Percentiles rank a stretch among this genome's conserved stretches.
Evolutionary conservation across 257 asterid species (phyloP).

Genomic region (Nyctanthes arbortristis): DNA sequence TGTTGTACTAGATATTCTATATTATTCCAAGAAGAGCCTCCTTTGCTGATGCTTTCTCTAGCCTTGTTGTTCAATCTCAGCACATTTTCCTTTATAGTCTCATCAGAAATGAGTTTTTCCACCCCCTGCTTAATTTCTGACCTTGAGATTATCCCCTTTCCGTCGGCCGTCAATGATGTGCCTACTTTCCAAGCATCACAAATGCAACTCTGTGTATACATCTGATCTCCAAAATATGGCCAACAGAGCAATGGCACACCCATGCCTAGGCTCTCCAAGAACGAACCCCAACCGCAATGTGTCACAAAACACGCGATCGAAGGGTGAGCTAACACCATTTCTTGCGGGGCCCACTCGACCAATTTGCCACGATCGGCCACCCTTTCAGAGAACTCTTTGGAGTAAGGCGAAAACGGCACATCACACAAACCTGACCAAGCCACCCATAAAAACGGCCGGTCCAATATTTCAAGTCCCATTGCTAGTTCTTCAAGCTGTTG

Average conservation of each 20-base stretch:
- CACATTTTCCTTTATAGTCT: conserved; percentile 35
- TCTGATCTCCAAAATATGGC: conserved; percentile 70
- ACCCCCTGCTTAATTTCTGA: conserved; percentile 41
- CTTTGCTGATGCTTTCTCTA: conserved; percentile 32
- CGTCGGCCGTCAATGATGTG: conserved; percentile 27
- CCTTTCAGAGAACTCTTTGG: conserved; percentile 26
- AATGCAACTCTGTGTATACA: conserved; percentile 40
- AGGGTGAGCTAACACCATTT: conserved; percentile 49
- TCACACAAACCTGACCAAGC: conserved; percentile 35
- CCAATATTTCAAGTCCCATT: conserved; percentile 46
- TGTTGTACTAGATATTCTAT: conserved; percentile 19
- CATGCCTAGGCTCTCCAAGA: conserved; percentile 54
- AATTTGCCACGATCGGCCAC: conserved; percentile 41
- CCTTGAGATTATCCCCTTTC: conserved; percentile 42
- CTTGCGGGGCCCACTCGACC: conserved; percentile 80
- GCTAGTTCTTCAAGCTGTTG: conserved; percentile 52
- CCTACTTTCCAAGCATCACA: conserved; percentile 60
- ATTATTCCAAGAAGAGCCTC: conserved; percentile 40
- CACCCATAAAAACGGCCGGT: conserved; percentile 35
- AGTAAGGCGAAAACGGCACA: conserved; percentile 17
- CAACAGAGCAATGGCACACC: conserved; percentile 68
- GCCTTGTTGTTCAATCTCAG: conserved; percentile 38
- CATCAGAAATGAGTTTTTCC: conserved; percentile 37
- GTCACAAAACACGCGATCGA: conserved; percentile 52
- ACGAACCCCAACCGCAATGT: conserved; percentile 71